phyloP scores from a whole-genome alignment of 169 alveolate species.

The Eimeria acervulina region DNA sequence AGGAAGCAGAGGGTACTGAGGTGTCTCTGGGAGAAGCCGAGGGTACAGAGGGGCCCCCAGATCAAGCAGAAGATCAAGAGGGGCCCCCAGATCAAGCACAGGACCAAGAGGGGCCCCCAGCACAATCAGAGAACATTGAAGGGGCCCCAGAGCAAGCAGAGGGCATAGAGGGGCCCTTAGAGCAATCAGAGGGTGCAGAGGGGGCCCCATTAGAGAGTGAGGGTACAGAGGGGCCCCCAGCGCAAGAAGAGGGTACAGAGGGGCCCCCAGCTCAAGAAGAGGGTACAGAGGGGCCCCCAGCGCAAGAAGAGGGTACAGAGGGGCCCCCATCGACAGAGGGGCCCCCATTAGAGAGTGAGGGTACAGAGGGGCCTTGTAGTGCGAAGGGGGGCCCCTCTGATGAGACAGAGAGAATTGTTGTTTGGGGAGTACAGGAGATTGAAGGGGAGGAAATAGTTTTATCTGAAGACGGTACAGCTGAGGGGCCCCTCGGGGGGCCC shows the following conservation, averaged over 20 bases:
- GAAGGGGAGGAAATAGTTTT: conserved; percentile 38
- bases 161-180: background rate
- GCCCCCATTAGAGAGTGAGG: background rate
- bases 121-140: background rate
- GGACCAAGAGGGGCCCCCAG: background rate
- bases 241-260: background rate
- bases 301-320: background rate
- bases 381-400: too few species aligned
- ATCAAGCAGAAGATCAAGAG: background rate
- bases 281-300: conserved; percentile 11
- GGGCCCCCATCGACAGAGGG: conserved; percentile 6
- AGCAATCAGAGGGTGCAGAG: background rate
- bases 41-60: conserved; percentile 33
- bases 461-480: background rate
- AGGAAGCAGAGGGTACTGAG: background rate
- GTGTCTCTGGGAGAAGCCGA: background rate
- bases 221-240: conserved; percentile 3
- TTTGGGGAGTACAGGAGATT: background rate
- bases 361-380: conserved; percentile 1
- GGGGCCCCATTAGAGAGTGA: background rate
- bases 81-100: background rate
- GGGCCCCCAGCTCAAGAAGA: background rate
- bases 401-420: too few species aligned
- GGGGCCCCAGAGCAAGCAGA: background rate
- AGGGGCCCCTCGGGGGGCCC: background rate